Evolutionary conservation across 1,139 yeast species (phyloP), one percentile per base, ranked within the genome.

Genomic region (Geotrichum klebahnii): DNA sequence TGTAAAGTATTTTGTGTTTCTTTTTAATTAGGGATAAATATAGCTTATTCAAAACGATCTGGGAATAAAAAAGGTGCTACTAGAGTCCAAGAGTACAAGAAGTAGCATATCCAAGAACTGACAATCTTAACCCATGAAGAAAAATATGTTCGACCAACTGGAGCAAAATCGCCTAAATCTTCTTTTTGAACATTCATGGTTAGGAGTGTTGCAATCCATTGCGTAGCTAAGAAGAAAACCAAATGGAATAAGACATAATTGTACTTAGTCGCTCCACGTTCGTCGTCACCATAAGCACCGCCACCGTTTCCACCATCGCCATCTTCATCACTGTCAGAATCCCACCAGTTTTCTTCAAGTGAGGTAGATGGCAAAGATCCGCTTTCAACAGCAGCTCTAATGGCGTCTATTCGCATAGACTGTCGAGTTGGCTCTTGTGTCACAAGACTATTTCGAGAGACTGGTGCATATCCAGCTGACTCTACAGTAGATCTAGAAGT

Each of bases 301-400:
- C n/a, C n/a, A 22, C 49, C n/a, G n/a, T n/a, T n/a, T n/a, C n/a
- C n/a, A n/a, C n/a, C n/a, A n/a, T n/a, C n/a, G n/a, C n/a, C 46
- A 52, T 59, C 59, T 38, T 57, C 59, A 12, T 56, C 58, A 24
- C 62, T 67, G 35, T 65, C 71, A 29, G 57, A 58, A 3, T 59
- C 65, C 46, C 60, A 63, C 73, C 85, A 84, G 33, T 79, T 69
- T 53, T 76, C 75, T 57, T 88, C 96, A 44, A 94, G 74, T 0
- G 97, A 98, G 59, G 95, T 84, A 57, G 86, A 95, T 0, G 99
- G 99, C 53, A 92, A 74, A 9, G 95, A 82, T 0, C 98, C 99
- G 61, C 86, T 95, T 52, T 87, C 92, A 17, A 92, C 96, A 0
- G 98, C 98, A 62, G 90, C 95, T 58, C 84, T 79, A 33, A 92